These are phyloP conservation scores for Oryza officinalis DNA, from an alignment of 176 grass and related monocot genomes.

Conservation along the genomic window DNA sequence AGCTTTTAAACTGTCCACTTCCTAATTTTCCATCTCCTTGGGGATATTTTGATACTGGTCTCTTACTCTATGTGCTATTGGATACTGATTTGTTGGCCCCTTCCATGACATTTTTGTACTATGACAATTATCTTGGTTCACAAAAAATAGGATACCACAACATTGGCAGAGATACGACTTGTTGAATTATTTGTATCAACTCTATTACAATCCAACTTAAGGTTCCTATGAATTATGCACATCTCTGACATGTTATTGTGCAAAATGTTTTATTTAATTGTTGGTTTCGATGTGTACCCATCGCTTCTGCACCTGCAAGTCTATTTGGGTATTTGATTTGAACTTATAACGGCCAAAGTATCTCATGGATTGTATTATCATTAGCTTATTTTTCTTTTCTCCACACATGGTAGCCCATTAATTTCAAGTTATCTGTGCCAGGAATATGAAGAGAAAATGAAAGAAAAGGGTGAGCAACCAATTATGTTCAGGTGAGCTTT, in stretches of 20 bases:
- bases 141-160: conserved; percentile 3
- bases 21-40: not conserved
- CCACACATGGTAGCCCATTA: conserved; percentile 1
- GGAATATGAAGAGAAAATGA: conserved; percentile 99
- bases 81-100: not conserved
- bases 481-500: conserved; percentile 92
- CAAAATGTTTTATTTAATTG: not conserved
- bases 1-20: not conserved
- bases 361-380: not conserved
- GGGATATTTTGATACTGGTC: not conserved
- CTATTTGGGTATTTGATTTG: conserved; percentile 25
- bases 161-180: not conserved
- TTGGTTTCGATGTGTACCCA: not conserved
- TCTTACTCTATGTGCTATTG: not conserved
- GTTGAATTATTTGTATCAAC: conserved; percentile 6
- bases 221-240: conserved; percentile 2
- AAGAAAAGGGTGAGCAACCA: conserved; percentile 91
- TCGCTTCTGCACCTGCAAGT: not conserved
- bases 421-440: conserved; percentile 41
- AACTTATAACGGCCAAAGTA: conserved; percentile 20
- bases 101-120: not conserved
- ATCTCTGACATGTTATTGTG: not conserved
- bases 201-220: conserved; percentile 12
- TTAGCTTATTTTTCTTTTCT: conserved; percentile 15
- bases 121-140: not conserved